Evolutionary conservation across 2,329 filamentous ascomycete species (phyloP).

Genomic region (Aspergillus oerlinghausenensis): DNA sequence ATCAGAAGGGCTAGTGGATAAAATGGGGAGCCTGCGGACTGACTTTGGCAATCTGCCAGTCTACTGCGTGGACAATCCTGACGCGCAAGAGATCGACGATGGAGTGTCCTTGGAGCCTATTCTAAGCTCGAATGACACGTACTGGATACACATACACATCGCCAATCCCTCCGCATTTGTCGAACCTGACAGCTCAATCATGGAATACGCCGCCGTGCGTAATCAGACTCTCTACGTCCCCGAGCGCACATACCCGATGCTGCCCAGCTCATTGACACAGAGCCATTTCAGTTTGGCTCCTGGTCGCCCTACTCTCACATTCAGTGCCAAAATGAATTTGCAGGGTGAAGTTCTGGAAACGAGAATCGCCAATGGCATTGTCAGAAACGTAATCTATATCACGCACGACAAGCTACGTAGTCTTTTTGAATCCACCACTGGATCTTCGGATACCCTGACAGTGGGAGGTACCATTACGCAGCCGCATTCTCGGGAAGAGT

Average conservation of each 20-base stretch:
- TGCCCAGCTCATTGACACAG: constrained; percentile 48
- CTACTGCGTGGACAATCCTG: constrained; percentile 55
- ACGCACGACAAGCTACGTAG: constrained; percentile 43
- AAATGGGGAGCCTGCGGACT: constrained; percentile 52
- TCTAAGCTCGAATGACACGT: constrained; percentile 39
- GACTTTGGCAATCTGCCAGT: constrained; percentile 56
- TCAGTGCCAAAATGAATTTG: constrained; percentile 53
- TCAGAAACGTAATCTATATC: constrained; percentile 52
- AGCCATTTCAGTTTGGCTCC: constrained; percentile 50
- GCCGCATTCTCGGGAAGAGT: constrained; percentile 13
- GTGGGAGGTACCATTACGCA: constrained; percentile 29
- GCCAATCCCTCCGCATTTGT: constrained; percentile 63
- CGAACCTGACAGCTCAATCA: constrained; percentile 45
- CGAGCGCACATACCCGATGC: constrained; percentile 53
- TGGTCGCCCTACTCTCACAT: constrained; percentile 55
- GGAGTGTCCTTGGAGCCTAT: constrained; percentile 55
- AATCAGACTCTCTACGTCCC: constrained; percentile 51
- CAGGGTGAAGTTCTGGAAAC: constrained; percentile 52
- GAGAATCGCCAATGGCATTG: constrained; percentile 49
- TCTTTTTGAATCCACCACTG: constrained; percentile 29
- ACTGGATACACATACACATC: constrained; percentile 60
- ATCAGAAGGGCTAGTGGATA: constrained; percentile 42
- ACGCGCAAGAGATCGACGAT: constrained; percentile 59
- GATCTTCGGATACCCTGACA: constrained; percentile 18
- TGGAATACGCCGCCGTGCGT: constrained; percentile 53